Conservation (phyloP, 2,329 filamentous ascomycete species). For the Lasiodiplodia theobromae region DNA sequence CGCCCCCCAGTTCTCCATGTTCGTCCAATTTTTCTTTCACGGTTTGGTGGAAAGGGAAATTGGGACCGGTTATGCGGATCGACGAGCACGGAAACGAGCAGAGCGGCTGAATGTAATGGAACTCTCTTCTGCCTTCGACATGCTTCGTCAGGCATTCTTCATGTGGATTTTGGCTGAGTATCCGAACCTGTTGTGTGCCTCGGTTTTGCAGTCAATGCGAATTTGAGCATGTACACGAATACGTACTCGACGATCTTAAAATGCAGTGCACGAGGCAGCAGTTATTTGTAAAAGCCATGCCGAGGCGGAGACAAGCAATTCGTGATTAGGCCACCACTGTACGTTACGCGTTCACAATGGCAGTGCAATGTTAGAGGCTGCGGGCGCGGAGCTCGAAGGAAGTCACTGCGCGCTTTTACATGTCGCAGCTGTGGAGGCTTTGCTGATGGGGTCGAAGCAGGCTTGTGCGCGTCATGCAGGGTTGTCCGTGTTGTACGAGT, state of each 20-base stretch:
- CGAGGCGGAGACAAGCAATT: neutral
- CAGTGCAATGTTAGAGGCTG: slow-evolving; percentile 3
- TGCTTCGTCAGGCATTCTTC: neutral
- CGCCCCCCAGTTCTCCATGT: neutral
- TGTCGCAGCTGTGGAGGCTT: slow-evolving; percentile 21
- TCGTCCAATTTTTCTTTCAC: neutral
- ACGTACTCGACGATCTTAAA: neutral
- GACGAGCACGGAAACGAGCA: neutral
- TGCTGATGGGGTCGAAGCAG: neutral
- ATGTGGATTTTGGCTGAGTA: no score
- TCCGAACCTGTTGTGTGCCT: no score
- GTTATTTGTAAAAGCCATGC: neutral
- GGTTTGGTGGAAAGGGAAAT: neutral
- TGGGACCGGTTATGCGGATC: neutral
- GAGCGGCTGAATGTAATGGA: neutral
- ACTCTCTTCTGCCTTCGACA: neutral
- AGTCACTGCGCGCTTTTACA: neutral
- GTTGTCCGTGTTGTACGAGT: slow-evolving; percentile 13
- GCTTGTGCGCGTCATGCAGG: neutral
- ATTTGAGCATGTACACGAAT: neutral
- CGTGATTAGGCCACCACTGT: neutral
- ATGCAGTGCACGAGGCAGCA: neutral
- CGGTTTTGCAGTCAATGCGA: no score
- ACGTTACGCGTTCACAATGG: slow-evolving; percentile 16
- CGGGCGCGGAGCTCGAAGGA: neutral